Evolutionary conservation across 169 alveolate genomes (phyloP).

Genomic region (Plasmodium malariae): DNA sequence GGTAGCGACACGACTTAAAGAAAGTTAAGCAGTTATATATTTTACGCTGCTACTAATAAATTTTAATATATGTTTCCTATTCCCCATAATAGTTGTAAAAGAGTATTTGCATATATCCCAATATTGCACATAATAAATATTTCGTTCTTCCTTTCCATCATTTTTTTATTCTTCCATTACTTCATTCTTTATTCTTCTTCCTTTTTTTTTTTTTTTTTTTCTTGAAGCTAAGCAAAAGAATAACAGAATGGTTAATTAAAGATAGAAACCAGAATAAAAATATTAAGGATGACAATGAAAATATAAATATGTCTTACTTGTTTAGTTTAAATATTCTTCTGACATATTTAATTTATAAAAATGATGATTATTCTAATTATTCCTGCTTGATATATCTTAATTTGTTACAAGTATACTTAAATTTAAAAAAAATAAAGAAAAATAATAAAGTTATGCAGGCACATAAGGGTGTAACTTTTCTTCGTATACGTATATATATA

Average conservation of each 20-base stretch:
- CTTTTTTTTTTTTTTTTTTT: slow-evolving; percentile 10
- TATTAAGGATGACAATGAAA: slow-evolving; percentile 21
- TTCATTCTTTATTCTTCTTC: background rate
- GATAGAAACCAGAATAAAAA: slow-evolving; percentile 18
- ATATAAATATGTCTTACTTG: slow-evolving; percentile 48
- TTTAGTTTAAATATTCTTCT: slow-evolving; percentile 66
- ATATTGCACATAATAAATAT: no score
- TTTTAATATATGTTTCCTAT: no score
- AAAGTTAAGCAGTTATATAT: no score
- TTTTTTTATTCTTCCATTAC: no score
- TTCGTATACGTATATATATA: no score
- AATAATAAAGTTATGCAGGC: background rate
- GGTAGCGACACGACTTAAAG: no score
- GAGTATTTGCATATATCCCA: no score
- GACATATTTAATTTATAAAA: slow-evolving; percentile 61
- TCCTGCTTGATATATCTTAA: slow-evolving; percentile 49
- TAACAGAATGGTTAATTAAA: slow-evolving; percentile 56
- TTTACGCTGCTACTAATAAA: no score
- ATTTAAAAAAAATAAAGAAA: background rate
- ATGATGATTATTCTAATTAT: slow-evolving; percentile 72
- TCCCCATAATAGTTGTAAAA: no score
- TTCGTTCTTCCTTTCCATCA: no score
- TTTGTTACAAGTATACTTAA: slow-evolving; percentile 26
- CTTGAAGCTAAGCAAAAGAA: slow-evolving; percentile 47
- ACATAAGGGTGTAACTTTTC: background rate